Base-by-base conservation (phyloP, 2,329 filamentous ascomycete species). In the Dothidotthia symphoricarpi region DNA sequence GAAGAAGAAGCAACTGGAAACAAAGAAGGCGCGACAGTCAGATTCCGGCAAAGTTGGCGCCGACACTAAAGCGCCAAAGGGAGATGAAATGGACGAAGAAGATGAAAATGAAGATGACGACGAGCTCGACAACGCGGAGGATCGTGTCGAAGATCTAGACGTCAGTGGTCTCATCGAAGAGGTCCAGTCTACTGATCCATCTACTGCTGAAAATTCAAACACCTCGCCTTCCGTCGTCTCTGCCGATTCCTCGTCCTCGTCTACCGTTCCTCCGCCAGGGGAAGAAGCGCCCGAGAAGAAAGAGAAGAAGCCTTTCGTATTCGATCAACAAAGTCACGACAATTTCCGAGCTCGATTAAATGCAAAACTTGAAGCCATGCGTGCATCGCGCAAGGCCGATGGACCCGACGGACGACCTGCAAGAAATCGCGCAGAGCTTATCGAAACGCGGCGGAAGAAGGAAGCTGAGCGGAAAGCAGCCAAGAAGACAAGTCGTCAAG, bases 371-470 rank as follows among this genome's bases (percentile, higher is more conserved):
- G 87, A 93, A 53, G 84, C 84, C 30, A 80, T 97, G 33, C 86
- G 91, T 43, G 86, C 87, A 8, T 82, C 83, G 16, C 83, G 93
- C 43, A 95, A 95, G 66, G 90, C 91, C 5, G 88, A 94, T 54
- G 88, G 86, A 5, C 76, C 83, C 1, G 83, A 94, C 54, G 88
- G 88, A 43, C 84, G 85, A 57, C 83, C 86, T 12, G 87, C 91
- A 40, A 82, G 86, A 48, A 95, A 88, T 44, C 81, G 93, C 45
- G 86, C 95, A 69, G 90, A 97, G 63, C 78, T 98, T 10, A 88
- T 98, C 55, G 93, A 97, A 68, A 80, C 87, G 29, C 81, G 93
- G 28, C 81, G 93, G 47, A 82, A 83, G 61, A 96, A 95, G 71
- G 86, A 95, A 64, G 85, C 88, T 43, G 82, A 89, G 65, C 82